Evolutionary conservation across 768 basidiomycete species (phyloP), one percentile per base, ranked within the genome.

Genomic region (Calvatia gigantea): DNA sequence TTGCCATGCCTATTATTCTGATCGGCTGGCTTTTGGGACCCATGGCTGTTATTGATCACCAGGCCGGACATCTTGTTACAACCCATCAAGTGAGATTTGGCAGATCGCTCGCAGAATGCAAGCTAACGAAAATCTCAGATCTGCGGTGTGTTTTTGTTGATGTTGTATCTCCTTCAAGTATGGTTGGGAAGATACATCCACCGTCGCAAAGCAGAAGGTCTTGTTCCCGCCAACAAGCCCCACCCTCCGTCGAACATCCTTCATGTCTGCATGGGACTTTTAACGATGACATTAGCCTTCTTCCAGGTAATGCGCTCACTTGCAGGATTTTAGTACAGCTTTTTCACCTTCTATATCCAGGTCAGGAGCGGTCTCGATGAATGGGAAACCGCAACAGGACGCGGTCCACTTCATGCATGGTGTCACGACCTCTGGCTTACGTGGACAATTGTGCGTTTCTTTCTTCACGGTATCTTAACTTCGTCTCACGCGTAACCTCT

Each of bases 11-110:
- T 19, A 61, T 81, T 37, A 77, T 83, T 57, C 69, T 73, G 4
- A 56, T 78, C 12, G 82, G 82, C 2, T 80, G 74, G 65, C 59
- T 75, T 19, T 67, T 83, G 12, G 83, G 79, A 2, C 75, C 77
- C 23, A 64, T 76, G n/a, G 70, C 77, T 12, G 76, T 81, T 2
- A 65, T 68, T 29, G 66, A 71, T 44, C 75, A 76, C 46, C 68
- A 72, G 28, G 68, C 69, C 25, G 62, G 61, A 19, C 81, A 84
- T 62, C 70, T 80, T 33, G 68, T 67, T 23, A 77, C 80, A 62
- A 65, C 70, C 1, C 84, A 85, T 64, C 77, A 81, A 73, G 78
- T 74, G n/a, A n/a, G n/a, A n/a, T n/a, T n/a, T n/a, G n/a, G n/a
- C n/a, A n/a, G n/a, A n/a, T n/a, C n/a, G n/a, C n/a, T n/a, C n/a